Base-by-base conservation (phyloP, 2,329 filamentous ascomycete genomes). In the Colletotrichum spaethianum region DNA sequence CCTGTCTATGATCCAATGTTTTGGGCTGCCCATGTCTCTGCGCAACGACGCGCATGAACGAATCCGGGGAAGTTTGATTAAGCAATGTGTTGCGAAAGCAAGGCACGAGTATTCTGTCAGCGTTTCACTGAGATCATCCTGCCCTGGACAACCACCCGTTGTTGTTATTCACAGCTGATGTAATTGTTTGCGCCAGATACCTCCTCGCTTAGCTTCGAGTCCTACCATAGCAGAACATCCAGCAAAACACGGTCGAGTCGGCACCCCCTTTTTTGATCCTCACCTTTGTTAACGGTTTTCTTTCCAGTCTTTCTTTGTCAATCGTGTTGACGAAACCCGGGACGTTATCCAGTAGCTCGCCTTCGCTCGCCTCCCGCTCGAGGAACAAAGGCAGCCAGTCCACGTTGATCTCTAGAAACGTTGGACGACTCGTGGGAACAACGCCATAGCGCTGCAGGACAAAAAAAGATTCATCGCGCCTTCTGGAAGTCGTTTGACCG, bases 11-110 rank as follows among this genome's bases (percentile, higher is more conserved):
- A 63, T 69, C n/a, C 65, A 59, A 60, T 63, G 59, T 63, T 72
- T 59, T 69, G 65, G 53, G 23, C 40, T 1, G 59, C 59, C 36
- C 65, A 48, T 46, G 40, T 70, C 52, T 70, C 65, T 64, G 52
- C 60, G 65, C 60, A 69, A 60, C 59, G 26, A 72, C 60, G 66
- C 33, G 59, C 70, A 70, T 72, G 59, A 60, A 31, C 70, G 36
- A 64, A 63, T 70, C 70, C 70, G 70, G 65, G 64, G 69, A 60
- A 55, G 20, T 48, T 44, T 55, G 38, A 53, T 36, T 60, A 60
- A 59, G 59, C 53, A 56, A 53, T 52, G 42, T 53, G 26, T 63
- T 40, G 38, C 60, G 42, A 55, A 59, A 42, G 12, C 59, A 63
- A 64, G 70, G 62, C 52, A 68, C n/a, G 31, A 57, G 18, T 68